Base-by-base conservation (phyloP, 176 grass and related monocot genomes). In the Tuctoria greenei region DNA sequence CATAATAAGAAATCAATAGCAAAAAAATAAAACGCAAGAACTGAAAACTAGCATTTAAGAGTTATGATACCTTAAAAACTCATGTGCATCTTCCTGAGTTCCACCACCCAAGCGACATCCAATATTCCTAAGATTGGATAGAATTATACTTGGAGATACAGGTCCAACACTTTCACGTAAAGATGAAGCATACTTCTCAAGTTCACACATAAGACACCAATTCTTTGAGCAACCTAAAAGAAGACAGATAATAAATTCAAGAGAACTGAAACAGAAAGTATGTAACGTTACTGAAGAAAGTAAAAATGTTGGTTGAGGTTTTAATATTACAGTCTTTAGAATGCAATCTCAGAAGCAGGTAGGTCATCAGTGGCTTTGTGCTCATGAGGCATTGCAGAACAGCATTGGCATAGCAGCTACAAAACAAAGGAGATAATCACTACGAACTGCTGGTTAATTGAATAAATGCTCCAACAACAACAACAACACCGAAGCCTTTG, bases 151-250 rank as follows among this genome's bases (percentile, higher is more conserved):
- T 68, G 88, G 89, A 78, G 89, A 99, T 47, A 92, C 56, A 13
- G 89, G 92, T 15, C 88, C 89, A 12, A 89, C 95, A 75, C 83
- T 84, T 86, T 95, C 89, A 38, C 87, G 75, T 82, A 99, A 81
- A 84, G 89, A 88, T 73, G 87, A 95, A 88, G 87, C 85, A 90
- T 99, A 90, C 59, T 95, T 86, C 76, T 99, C 95, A 71, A 99
- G 89, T 89, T 99, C 95, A 86, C 95, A 99, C 85, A 95, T 95
- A 38, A 99, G 89, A 46, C 95, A 99, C 95, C 95, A 99, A 74
- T 83, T 87, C 66, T 99, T 99, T 71, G 85, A 82, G 51, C 79
- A 90, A 74, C 95, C 95, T 99, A 88, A 75, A 77, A 35, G 61
- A 69, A 74, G 18, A 87, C 23, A 86, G 54, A 40, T 85, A 66